Base-by-base conservation (phyloP, 164 flowering plant species). In the Cinnamomum chago region DNA sequence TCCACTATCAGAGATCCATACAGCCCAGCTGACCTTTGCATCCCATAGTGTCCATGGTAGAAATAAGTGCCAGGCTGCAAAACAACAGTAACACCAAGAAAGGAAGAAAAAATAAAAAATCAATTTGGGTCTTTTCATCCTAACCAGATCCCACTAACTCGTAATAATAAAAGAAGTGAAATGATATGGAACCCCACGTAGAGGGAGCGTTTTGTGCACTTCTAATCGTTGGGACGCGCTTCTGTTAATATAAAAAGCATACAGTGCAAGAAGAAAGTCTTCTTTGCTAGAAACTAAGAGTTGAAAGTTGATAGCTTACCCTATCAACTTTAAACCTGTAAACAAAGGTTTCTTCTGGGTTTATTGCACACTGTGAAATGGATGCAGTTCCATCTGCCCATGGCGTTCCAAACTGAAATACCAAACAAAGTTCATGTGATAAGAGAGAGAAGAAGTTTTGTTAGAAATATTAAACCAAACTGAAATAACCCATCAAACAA, bases 371-470 rank as follows among this genome's bases (percentile, higher is more conserved):
- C 73, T 95, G 97, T 0, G 98, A 89, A 47, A 95, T 87, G 60
- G 90, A 76, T 14, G 97, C 97, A 25, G 98, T 88, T 24, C 98
- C 99, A 78, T 95, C 99, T 20, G 95, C 90, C 99, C 99, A 95
- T 13, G 98, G 98, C 0, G 89, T 90, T 58, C 90, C 97, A 24
- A 85, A 17, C 98, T 94, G 84, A 67, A 62, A 65, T 3, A 9
- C 40, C 50, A 25, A 5, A 25, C n/a, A 7, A 15, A 67, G 58
- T 22, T 18, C 23, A 51, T 40, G 47, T 40, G 10, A 40, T 7
- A 40, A 27, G 3, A 58, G 11, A n/a, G 13, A 22, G 17, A 33
- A 3, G 47, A 67, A 17, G 15, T 14, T 22, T 40, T 40, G 47
- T 40, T 40, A 40, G 47, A 40, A 9, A 40, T 40, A 40, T 40